Evolutionary conservation across 2,329 filamentous ascomycete genomes (phyloP).

Genomic region (Colletotrichum horii): DNA sequence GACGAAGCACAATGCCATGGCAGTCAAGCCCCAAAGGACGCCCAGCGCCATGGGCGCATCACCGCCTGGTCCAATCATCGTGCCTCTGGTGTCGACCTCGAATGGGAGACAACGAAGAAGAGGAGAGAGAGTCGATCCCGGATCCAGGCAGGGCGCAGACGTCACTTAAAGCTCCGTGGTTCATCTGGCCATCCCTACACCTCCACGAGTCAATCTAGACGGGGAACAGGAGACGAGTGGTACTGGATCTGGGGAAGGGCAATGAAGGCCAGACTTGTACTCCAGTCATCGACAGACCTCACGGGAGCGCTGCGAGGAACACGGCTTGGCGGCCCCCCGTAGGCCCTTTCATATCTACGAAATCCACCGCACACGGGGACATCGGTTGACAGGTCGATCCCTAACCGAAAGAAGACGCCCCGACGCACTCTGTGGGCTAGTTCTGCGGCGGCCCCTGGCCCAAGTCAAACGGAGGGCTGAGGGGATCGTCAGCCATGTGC

Average conservation of each 20-base stretch:
- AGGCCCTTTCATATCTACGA: neutral
- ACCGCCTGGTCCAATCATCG: slow-evolving; percentile 20
- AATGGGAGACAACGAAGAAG: neutral
- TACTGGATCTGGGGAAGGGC: neutral
- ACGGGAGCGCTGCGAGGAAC: neutral
- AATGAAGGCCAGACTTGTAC: neutral
- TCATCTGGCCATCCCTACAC: neutral
- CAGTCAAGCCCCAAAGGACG: slow-evolving; percentile 33
- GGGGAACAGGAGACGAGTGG: neutral
- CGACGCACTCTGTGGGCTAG: neutral
- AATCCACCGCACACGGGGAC: neutral
- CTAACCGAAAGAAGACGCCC: neutral
- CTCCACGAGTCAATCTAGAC: neutral
- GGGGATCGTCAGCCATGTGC: neutral
- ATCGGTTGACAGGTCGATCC: slow-evolving; percentile 8
- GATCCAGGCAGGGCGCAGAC: neutral
- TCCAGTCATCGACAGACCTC: neutral
- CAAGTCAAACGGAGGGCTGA: neutral
- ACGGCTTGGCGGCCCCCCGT: neutral
- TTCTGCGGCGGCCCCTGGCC: slow-evolving; percentile 1
- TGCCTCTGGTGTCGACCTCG: neutral
- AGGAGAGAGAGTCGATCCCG: neutral
- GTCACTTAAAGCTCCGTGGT: neutral
- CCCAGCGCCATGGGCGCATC: slow-evolving; percentile 19
- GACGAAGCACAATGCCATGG: slow-evolving; percentile 32